Evolutionary conservation across 1,284 basidiomycete species (phyloP).

Genomic region (Austroboletus novae-zelandiae): DNA sequence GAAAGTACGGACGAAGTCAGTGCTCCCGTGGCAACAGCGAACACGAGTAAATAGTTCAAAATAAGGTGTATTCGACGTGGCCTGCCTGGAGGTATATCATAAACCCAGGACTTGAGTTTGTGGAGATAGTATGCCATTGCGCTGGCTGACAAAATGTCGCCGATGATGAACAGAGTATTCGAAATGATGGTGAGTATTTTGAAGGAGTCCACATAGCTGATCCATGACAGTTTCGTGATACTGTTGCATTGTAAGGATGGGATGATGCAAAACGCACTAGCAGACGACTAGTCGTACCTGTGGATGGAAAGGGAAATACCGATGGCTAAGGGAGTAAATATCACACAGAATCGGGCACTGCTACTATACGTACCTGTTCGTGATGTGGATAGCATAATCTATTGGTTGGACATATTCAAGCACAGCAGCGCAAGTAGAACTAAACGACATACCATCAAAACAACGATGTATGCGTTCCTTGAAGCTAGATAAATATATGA

Average conservation of each 20-base stretch:
- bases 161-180: slow-evolving; percentile 24
- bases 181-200: slow-evolving; percentile 17
- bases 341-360: not conserved
- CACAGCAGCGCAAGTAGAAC: not conserved
- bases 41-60: slow-evolving; percentile 25
- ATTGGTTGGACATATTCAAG: not conserved
- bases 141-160: slow-evolving; percentile 22
- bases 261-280: not conserved
- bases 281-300: slow-evolving; percentile 15
- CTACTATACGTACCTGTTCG: slow-evolving; percentile 19
- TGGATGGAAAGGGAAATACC: slow-evolving; percentile 14
- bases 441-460: slow-evolving; percentile 23
- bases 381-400: slow-evolving; percentile 20
- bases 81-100: not conserved
- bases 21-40: slow-evolving; percentile 27
- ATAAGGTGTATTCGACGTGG: slow-evolving; percentile 21
- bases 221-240: slow-evolving; percentile 13
- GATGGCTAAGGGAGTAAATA: slow-evolving; percentile 12
- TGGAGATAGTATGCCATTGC: slow-evolving; percentile 26
- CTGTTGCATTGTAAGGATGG: slow-evolving; percentile 4
- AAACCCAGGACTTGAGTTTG: slow-evolving; percentile 9
- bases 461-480: slow-evolving; percentile 13
- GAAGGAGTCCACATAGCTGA: slow-evolving; percentile 7
- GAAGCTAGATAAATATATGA: slow-evolving; percentile 17
- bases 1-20: slow-evolving; percentile 22